phyloP scores from a whole-genome alignment of 75 land plant genomes.

The Cupressus sempervirens region DNA sequence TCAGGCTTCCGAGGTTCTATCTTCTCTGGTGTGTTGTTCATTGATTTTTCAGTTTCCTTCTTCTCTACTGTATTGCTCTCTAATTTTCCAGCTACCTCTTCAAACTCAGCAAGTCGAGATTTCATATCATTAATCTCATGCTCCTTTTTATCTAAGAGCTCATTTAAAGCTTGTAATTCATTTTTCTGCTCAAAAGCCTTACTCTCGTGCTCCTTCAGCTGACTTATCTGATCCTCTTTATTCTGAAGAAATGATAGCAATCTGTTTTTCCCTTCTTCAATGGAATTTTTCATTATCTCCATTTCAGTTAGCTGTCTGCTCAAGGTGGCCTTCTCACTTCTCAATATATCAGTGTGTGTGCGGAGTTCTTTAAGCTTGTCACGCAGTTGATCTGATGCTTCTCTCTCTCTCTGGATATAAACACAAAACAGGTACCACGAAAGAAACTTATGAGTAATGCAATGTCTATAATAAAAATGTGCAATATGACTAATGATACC shows the following conservation, averaged over 20 bases:
- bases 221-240: background rate
- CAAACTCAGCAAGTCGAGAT: conserved; percentile 3
- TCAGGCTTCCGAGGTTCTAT: background rate
- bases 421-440: background rate
- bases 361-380: background rate
- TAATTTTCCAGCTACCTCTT: background rate
- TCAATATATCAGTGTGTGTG: background rate
- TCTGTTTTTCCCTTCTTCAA: background rate
- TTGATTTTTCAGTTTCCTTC: background rate
- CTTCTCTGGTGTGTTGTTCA: background rate
- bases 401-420: conserved; percentile 6
- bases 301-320: background rate
- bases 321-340: conserved; percentile 8
- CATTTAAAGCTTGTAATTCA: background rate
- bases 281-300: conserved; percentile 1
- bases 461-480: background rate
- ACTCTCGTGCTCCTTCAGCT: conserved; percentile 1
- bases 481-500: background rate
- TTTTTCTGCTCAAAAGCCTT: background rate
- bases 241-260: conserved; percentile 7
- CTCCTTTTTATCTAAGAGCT: conserved; percentile 8
- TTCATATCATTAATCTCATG: conserved; percentile 8
- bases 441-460: background rate
- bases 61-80: background rate
- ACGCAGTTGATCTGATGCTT: background rate